A percentile compares a stretch with the other conserved stretches of the same genome.
Conservation (phyloP, 176 grass and related monocot species). For the Phoenix roebelenii region DNA sequence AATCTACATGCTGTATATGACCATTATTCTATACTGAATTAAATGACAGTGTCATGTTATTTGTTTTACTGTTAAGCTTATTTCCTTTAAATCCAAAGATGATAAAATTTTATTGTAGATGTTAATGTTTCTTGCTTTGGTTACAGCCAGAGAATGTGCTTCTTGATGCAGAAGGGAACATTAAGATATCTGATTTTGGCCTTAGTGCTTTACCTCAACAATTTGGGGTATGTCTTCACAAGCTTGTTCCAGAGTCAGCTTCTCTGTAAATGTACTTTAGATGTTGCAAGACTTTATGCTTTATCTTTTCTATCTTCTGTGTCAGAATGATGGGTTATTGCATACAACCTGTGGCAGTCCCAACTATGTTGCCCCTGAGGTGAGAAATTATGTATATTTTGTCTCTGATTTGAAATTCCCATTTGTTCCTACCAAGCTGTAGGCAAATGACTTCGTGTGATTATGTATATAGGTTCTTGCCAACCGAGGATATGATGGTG, state of each 20-base stretch:
- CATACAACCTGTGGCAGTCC: conserved; percentile 95
- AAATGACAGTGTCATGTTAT: no score
- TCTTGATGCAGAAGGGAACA: conserved; percentile 53
- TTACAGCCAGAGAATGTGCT: conserved; percentile 83
- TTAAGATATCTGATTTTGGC: conserved; percentile 93
- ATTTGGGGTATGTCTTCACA: conserved; percentile 35
- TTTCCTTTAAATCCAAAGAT: neutral
- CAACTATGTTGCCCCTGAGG: conserved; percentile 94
- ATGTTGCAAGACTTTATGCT: neutral
- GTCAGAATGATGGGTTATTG: conserved; percentile 67
- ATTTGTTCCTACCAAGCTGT: no score
- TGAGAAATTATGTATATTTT: conserved; percentile 4
- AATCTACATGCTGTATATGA: no score
- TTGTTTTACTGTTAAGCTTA: neutral
- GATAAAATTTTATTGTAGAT: neutral
- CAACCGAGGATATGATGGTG: conserved; percentile 77
- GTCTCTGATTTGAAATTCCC: no score
- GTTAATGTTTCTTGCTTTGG: neutral
- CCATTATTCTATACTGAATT: no score
- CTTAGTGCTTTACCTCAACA: conserved; percentile 82
- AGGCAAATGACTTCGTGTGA: no score
- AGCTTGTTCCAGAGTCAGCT: neutral
- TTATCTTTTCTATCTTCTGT: conserved; percentile 14
- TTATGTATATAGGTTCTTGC: conserved; percentile 39
- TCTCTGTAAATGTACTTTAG: no score